phyloP scores from a whole-genome alignment of 257 asterid species.

The Solanum chmielewskii region DNA sequence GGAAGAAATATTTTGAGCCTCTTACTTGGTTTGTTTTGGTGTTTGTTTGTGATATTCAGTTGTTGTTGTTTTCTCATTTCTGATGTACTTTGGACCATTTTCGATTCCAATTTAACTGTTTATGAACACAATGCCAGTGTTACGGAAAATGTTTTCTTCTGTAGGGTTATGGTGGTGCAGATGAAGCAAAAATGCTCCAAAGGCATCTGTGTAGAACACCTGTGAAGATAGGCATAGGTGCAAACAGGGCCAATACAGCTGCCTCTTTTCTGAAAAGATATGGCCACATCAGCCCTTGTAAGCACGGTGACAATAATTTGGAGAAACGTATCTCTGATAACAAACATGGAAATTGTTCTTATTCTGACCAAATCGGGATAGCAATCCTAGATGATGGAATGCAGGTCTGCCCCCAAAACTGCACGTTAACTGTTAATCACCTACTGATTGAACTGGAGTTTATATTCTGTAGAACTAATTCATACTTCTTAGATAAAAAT shows the following conservation, averaged over 20 bases:
- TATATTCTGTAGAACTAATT: neutral
- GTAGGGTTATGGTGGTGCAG: conserved; percentile 89
- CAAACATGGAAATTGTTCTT: conserved; percentile 4
- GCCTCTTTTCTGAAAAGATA: conserved; percentile 32
- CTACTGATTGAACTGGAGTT: neutral
- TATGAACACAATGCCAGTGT: neutral
- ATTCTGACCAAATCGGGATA: conserved; percentile 33
- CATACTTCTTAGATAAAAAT: neutral
- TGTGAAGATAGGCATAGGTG: conserved; percentile 70
- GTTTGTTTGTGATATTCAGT: neutral
- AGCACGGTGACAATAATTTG: neutral
- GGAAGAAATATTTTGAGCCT: neutral
- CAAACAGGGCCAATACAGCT: conserved; percentile 66
- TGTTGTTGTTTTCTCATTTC: neutral
- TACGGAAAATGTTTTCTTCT: neutral
- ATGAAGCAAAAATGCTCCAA: conserved; percentile 88
- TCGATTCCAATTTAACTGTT: neutral
- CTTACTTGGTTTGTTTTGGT: neutral
- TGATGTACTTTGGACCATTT: neutral
- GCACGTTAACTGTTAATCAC: neutral
- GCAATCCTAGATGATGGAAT: conserved; percentile 90
- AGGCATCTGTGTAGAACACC: conserved; percentile 55
- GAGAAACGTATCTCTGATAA: conserved; percentile 9
- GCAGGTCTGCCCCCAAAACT: conserved; percentile 51
- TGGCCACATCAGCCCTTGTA: conserved; percentile 22